Conservation (phyloP, 768 basidiomycete genomes). For the Xerocomellus dryophilus region DNA sequence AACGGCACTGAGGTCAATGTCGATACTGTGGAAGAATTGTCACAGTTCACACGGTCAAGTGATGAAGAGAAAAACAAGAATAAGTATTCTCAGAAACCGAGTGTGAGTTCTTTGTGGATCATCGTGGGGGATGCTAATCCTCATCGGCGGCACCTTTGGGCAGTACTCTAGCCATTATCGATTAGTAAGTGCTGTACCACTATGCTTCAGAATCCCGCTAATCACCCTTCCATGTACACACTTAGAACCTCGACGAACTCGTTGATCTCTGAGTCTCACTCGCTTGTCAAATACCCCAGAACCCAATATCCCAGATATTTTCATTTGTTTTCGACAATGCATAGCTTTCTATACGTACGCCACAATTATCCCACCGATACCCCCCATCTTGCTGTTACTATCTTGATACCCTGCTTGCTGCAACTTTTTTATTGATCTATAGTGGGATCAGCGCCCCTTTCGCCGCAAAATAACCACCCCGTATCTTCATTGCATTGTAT, state of each 20-base stretch:
- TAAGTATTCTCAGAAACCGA: constrained; percentile 19
- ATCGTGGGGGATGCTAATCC: not conserved
- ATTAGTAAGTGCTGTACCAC: constrained; percentile 14
- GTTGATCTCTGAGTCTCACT: constrained; percentile 17
- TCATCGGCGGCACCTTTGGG: not conserved
- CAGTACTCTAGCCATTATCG: constrained; percentile 27
- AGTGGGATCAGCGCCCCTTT: not conserved
- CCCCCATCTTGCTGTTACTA: not conserved
- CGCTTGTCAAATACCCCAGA: too few species aligned
- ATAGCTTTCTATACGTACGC: not conserved
- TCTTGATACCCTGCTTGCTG: not conserved
- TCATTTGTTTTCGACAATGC: not conserved
- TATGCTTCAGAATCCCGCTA: not conserved
- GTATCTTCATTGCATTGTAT: not conserved
- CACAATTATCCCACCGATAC: not conserved
- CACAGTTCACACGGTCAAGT: not conserved
- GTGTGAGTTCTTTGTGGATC: constrained; percentile 5
- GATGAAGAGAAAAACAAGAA: not conserved
- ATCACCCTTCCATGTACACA: not conserved
- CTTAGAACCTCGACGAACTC: constrained; percentile 22
- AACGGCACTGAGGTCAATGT: constrained; percentile 10
- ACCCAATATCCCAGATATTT: not conserved
- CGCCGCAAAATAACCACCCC: not conserved
- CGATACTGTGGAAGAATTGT: constrained; percentile 2
- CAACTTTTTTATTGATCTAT: not conserved